Conservation (phyloP, 768 basidiomycete genomes). For the Dentipellis sp. region DNA sequence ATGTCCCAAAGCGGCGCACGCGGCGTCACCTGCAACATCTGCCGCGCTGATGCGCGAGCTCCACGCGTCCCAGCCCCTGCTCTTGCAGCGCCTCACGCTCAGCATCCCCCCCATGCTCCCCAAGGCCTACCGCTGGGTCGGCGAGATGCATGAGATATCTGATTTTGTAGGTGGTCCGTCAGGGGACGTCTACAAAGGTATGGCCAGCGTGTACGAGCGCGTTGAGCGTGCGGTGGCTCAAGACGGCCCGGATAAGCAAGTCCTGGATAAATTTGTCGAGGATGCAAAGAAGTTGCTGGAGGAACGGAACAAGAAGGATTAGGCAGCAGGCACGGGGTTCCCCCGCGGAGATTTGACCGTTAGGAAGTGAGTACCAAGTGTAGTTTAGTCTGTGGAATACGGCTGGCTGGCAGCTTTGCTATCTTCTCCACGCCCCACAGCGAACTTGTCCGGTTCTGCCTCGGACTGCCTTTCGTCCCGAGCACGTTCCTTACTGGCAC, state of each 20-base stretch:
- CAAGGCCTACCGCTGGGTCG: conserved; percentile 56
- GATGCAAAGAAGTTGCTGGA: conserved; percentile 26
- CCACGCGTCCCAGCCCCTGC: conserved; percentile 32
- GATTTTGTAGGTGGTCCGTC: conserved; percentile 31
- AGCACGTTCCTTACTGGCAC: no score
- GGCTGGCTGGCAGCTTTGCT: no score
- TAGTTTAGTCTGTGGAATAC: no score
- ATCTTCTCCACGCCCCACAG: no score
- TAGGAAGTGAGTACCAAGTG: no score
- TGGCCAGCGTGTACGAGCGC: conserved; percentile 36
- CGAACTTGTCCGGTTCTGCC: no score
- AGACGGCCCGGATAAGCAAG: conserved; percentile 28
- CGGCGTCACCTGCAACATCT: conserved; percentile 53
- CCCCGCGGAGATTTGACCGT: no score
- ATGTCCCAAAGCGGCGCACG: conserved; percentile 35
- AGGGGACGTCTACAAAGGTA: conserved; percentile 33
- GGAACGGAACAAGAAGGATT: background rate
- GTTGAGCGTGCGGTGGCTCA: conserved; percentile 31
- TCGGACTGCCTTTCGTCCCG: no score
- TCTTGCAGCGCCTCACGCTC: conserved; percentile 31
- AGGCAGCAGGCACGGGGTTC: no score
- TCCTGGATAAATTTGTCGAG: conserved; percentile 35
- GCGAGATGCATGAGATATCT: conserved; percentile 58
- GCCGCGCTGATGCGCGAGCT: conserved; percentile 44
- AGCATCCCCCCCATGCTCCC: conserved; percentile 41